A percentile compares a stretch with the other conserved stretches of the same genome.
Evolutionary conservation across 176 grass and related monocot species (phyloP).

Genomic region (Sorghum bicolor): Sorghum_bicolor_NCBIv3 NC_012871.2:13535001-13535500

Average conservation of each 20-base stretch:
- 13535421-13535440: slow-evolving; percentile 55
- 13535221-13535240: slow-evolving; percentile 91
- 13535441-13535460: slow-evolving; percentile 87
- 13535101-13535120: no score
- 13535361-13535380: background rate
- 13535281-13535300: slow-evolving; percentile 70
- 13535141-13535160: no score
- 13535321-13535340: slow-evolving; percentile 78
- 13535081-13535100: no score
- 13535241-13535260: slow-evolving; percentile 95
- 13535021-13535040: background rate
- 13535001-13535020: background rate
- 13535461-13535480: slow-evolving; percentile 98
- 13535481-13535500: slow-evolving; percentile 74
- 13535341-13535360: slow-evolving; percentile 60
- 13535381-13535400: background rate
- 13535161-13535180: background rate
- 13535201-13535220: background rate
- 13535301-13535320: slow-evolving; percentile 92
- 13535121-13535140: no score
- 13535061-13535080: no score
- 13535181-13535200: background rate
- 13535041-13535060: background rate
- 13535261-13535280: slow-evolving; percentile 81
- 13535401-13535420: slow-evolving; percentile 3